Percentiles rank a stretch among this genome's conserved stretches.
Conservation (phyloP, 2,329 filamentous ascomycete species). For the Thielaviopsis populi region DNA sequence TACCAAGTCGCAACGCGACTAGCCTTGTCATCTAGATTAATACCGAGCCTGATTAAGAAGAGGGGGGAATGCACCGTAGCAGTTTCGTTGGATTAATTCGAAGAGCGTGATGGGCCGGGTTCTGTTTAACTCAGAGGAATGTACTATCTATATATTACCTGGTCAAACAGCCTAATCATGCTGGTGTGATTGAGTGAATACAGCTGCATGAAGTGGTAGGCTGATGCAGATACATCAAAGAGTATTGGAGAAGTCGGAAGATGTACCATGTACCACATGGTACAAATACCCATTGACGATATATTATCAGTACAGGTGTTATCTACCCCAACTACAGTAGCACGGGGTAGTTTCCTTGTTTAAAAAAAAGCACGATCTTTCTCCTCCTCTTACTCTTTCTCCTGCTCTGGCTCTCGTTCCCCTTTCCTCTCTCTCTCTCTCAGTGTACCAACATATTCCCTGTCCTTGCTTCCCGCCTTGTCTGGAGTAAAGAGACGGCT, state of each 20-base stretch:
- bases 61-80: background rate
- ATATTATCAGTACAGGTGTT: background rate
- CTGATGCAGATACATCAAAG: background rate
- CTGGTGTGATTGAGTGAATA: background rate
- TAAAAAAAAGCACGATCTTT: background rate
- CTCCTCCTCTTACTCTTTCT: background rate
- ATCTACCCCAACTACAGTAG: background rate
- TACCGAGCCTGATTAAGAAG: background rate
- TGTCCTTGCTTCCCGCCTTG: background rate
- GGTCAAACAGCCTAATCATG: background rate
- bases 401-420: background rate
- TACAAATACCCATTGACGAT: background rate
- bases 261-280: background rate
- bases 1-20: background rate
- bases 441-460: background rate
- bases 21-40: background rate
- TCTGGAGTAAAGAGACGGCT: background rate
- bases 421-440: background rate
- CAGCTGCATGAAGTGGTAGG: background rate
- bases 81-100: background rate
- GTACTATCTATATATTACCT: background rate
- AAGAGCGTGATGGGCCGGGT: background rate
- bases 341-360: background rate
- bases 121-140: background rate
- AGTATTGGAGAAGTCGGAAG: background rate